A percentile compares a stretch with the other conserved stretches of the same genome.
These are phyloP conservation scores for Pyricularia sp. DNA, from an alignment of 2,329 filamentous ascomycete species.

Conservation along the genomic window DNA sequence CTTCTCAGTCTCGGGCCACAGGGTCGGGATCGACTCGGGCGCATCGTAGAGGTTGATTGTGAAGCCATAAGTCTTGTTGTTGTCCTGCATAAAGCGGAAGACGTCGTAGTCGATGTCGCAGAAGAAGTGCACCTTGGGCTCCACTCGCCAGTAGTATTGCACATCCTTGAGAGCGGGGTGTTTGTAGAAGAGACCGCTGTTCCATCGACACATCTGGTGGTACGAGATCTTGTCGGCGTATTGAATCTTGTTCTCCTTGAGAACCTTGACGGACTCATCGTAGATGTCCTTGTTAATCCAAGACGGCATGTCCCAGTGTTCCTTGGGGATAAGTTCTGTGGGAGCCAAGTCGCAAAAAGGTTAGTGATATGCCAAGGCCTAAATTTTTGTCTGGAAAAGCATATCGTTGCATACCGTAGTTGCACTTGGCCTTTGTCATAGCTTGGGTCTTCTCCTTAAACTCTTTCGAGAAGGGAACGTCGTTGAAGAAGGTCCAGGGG, in stretches of 20 bases:
- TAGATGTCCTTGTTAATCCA: constrained; percentile 92
- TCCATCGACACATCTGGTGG: constrained; percentile 99
- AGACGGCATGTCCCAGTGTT: constrained; percentile 84
- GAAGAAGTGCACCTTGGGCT: constrained; percentile 98
- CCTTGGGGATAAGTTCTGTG: constrained; percentile 77
- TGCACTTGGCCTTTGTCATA: constrained; percentile 78
- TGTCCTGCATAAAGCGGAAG: constrained; percentile 94
- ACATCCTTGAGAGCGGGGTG: constrained; percentile 76
- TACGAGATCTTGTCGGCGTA: constrained; percentile 86
- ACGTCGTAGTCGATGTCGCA: constrained; percentile 98
- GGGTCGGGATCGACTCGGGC: constrained; percentile 70
- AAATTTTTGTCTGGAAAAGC: not conserved
- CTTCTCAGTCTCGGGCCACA: constrained; percentile 94
- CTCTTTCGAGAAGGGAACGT: constrained; percentile 84
- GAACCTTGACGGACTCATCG: constrained; percentile 70
- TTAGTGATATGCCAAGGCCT: not conserved
- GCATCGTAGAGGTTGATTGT: constrained; percentile 96
- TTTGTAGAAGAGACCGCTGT: constrained; percentile 95
- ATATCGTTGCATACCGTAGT: constrained; percentile 55
- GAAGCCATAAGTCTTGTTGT: constrained; percentile 98
- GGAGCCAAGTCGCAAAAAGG: not conserved
- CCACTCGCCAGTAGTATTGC: constrained; percentile 97
- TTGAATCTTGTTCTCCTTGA: constrained; percentile 79
- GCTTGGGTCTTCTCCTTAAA: constrained; percentile 78
- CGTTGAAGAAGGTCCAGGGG: constrained; percentile 99